Conservation (phyloP, 2,329 filamentous ascomycete species). For the Rhinocladiella mackenziei region DNA sequence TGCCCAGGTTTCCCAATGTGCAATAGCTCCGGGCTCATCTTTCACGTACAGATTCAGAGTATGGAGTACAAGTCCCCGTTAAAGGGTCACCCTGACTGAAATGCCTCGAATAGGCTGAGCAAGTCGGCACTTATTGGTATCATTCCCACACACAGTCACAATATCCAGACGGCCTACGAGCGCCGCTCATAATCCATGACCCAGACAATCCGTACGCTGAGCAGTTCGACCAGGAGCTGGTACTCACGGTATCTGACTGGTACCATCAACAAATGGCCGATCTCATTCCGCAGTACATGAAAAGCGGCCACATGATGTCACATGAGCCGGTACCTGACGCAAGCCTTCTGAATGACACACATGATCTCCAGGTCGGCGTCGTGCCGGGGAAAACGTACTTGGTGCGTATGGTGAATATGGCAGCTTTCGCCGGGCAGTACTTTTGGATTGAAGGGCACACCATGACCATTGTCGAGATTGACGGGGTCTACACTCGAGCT, state of each 20-base stretch:
- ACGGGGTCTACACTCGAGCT: constrained; percentile 36
- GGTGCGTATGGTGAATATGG: constrained; percentile 69
- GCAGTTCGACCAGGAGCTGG: constrained; percentile 56
- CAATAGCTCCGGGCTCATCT: constrained; percentile 58
- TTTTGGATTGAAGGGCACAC: constrained; percentile 44
- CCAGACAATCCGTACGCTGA: constrained; percentile 51
- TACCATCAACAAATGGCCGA: constrained; percentile 57
- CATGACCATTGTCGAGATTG: constrained; percentile 38
- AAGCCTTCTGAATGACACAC: constrained; percentile 64
- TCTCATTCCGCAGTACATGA: constrained; percentile 44
- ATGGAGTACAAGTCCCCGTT: constrained; percentile 36
- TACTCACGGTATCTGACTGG: constrained; percentile 71
- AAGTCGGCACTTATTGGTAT: constrained; percentile 57
- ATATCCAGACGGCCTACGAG: constrained; percentile 64
- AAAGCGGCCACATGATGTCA: constrained; percentile 40
- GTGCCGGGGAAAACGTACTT: constrained; percentile 66
- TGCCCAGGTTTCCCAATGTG: constrained; percentile 62
- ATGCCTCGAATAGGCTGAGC: background rate
- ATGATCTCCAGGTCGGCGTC: constrained; percentile 55
- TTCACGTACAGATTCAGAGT: constrained; percentile 66
- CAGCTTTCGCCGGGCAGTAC: constrained; percentile 60
- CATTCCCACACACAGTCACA: constrained; percentile 56
- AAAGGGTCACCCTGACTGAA: background rate
- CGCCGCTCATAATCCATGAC: constrained; percentile 61
- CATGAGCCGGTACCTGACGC: constrained; percentile 65